phyloP scores from a whole-genome alignment of 176 grass and related monocot species.

The Dendrocalamus sinicus region DNA sequence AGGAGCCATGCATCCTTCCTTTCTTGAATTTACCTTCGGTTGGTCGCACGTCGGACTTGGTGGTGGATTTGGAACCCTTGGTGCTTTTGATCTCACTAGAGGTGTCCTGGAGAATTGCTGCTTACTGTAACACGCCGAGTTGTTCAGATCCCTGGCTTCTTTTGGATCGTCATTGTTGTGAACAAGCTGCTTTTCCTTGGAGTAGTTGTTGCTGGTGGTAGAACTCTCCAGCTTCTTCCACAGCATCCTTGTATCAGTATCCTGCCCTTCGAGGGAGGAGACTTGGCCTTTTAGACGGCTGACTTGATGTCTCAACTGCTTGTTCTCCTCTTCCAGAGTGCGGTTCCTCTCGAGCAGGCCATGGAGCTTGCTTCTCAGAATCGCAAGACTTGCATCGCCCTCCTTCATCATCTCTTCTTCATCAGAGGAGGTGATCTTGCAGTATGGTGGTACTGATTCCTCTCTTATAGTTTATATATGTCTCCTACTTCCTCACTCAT shows the following conservation, averaged over 20 bases:
- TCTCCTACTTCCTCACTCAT: conserved; percentile 47
- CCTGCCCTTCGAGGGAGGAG: conserved; percentile 62
- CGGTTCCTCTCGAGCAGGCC: conserved; percentile 69
- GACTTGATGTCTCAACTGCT: conserved; percentile 78
- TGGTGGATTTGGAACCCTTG: conserved; percentile 85
- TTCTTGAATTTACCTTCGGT: conserved; percentile 32
- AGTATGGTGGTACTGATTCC: conserved; percentile 43
- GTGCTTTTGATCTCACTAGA: conserved; percentile 49
- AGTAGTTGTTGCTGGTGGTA: conserved; percentile 42
- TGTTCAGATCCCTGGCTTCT: conserved; percentile 50
- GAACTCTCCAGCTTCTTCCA: conserved; percentile 71
- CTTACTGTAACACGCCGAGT: conserved; percentile 44
- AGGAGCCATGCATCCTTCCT: conserved; percentile 56
- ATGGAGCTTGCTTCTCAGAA: conserved; percentile 78
- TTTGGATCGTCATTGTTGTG: conserved; percentile 44
- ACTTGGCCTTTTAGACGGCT: conserved; percentile 66
- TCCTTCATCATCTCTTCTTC: conserved; percentile 65
- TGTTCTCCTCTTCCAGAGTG: conserved; percentile 80
- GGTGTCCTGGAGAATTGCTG: conserved; percentile 51
- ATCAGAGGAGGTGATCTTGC: conserved; percentile 44
- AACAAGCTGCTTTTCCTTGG: conserved; percentile 67
- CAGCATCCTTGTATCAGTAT: conserved; percentile 62
- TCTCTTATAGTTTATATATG: conserved; percentile 36
- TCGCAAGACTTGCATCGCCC: conserved; percentile 58
- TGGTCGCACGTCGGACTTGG: conserved; percentile 55